Conservation (phyloP, 2,329 filamentous ascomycete species). For the Hypoxylon sp. region DNA sequence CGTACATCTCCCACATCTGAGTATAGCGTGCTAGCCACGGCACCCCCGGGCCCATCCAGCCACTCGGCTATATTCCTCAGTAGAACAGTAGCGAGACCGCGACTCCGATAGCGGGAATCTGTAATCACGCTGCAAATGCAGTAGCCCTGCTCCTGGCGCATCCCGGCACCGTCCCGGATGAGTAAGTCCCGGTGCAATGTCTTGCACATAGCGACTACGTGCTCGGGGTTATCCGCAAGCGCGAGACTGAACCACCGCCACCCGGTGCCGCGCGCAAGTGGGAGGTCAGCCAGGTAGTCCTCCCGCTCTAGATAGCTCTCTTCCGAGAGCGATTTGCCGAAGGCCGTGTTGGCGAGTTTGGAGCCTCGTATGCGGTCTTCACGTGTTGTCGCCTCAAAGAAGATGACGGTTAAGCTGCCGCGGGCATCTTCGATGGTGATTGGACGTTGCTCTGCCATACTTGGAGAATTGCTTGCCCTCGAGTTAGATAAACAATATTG, state of each 20-base stretch:
- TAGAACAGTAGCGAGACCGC: conserved; percentile 39
- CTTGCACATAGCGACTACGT: conserved; percentile 44
- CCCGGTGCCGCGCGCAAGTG: conserved; percentile 26
- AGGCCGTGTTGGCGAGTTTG: conserved; percentile 35
- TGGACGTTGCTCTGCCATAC: conserved; percentile 10
- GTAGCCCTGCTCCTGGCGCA: conserved; percentile 35
- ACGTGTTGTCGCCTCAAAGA: conserved; percentile 35
- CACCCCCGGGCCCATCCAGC: conserved; percentile 42
- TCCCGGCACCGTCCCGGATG: conserved; percentile 20
- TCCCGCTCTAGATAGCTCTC: conserved; percentile 37
- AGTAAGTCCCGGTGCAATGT: conserved; percentile 43
- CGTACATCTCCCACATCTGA: conserved; percentile 42
- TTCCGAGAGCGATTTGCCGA: conserved; percentile 37
- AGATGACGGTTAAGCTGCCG: conserved; percentile 20
- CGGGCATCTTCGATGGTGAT: conserved; percentile 26
- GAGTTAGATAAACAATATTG: neutral
- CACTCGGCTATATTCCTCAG: conserved; percentile 40
- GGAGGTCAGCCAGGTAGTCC: conserved; percentile 21
- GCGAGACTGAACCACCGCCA: conserved; percentile 41
- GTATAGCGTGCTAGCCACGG: conserved; percentile 44
- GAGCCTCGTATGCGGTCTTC: conserved; percentile 28
- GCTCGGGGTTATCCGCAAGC: conserved; percentile 20
- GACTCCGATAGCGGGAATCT: conserved; percentile 32
- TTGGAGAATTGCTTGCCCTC: neutral
- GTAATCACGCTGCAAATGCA: conserved; percentile 44